A percentile compares a stretch with the other conserved stretches of the same genome.
phyloP scores from a whole-genome alignment of 176 grass and related monocot species.

The Aegilops speltoides region DNA sequence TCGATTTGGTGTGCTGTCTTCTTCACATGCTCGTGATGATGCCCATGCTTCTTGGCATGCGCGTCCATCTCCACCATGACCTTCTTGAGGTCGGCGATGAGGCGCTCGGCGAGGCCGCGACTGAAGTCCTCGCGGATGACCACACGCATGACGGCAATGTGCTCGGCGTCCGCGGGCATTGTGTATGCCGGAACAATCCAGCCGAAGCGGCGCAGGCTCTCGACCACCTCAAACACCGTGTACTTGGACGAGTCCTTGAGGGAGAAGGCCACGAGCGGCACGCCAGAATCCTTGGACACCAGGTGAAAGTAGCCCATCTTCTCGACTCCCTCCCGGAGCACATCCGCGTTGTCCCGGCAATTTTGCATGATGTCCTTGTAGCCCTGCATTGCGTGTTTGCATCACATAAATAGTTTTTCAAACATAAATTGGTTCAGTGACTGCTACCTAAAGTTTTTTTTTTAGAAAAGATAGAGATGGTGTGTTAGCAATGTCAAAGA shows the following conservation, averaged over 20 bases:
- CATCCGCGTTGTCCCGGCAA: conserved; percentile 64
- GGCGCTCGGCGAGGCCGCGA: conserved; percentile 67
- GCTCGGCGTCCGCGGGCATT: conserved; percentile 69
- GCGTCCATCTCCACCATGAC: conserved; percentile 64
- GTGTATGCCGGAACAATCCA: conserved; percentile 88
- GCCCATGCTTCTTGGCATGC: conserved; percentile 34
- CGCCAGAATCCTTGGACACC: conserved; percentile 67
- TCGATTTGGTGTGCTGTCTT: conserved; percentile 53
- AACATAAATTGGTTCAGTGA: too few relatives aligned
- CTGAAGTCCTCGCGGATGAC: conserved; percentile 86
- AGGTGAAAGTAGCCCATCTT: conserved; percentile 64
- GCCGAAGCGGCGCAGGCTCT: conserved; percentile 72
- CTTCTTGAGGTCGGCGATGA: conserved; percentile 53
- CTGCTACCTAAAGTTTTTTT: too few relatives aligned
- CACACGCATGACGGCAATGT: conserved; percentile 64
- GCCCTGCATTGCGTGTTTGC: conserved; percentile 30
- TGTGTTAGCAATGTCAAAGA: neutral
- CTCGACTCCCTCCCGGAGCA: conserved; percentile 57
- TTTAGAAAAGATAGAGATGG: neutral
- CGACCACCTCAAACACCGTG: conserved; percentile 74
- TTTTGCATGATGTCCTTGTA: conserved; percentile 81
- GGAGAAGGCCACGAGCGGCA: conserved; percentile 74
- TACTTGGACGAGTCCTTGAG: conserved; percentile 55
- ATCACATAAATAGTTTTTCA: neutral
- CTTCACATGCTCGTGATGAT: conserved; percentile 19